Evolutionary conservation across 176 grass and related monocot genomes (phyloP).

Genomic region (Pontederia paniculata): DNA sequence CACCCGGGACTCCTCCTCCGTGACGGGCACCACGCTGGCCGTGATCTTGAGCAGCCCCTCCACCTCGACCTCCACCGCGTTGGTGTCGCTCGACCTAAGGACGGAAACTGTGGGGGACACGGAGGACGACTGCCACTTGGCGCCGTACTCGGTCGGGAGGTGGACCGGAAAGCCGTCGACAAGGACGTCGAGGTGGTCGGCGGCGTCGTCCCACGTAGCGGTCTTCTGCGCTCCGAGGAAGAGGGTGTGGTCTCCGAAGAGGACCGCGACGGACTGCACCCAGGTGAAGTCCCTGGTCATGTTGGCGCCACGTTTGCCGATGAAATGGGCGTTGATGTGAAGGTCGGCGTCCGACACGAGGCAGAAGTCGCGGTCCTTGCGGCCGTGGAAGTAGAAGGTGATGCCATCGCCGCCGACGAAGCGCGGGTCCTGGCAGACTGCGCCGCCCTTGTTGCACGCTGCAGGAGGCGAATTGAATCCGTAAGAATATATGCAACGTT

Average conservation of each 20-base stretch:
- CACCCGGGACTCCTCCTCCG: constrained; percentile 24
- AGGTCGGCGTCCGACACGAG: constrained; percentile 15
- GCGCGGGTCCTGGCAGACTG: constrained; percentile 25
- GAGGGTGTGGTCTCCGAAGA: constrained; percentile 21
- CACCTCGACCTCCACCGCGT: constrained; percentile 8
- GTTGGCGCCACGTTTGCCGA: constrained; percentile 16
- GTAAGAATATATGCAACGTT: too few species aligned
- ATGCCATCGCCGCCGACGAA: constrained; percentile 30
- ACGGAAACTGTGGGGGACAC: constrained; percentile 6
- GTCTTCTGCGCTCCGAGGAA: constrained; percentile 22
- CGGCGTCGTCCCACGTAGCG: constrained; percentile 19
- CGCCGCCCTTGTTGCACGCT: constrained; percentile 8
- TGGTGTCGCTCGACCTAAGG: constrained; percentile 10
- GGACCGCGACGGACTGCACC: constrained; percentile 23
- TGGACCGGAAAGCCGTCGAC: constrained; percentile 7
- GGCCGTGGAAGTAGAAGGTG: constrained; percentile 33
- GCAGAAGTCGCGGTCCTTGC: constrained; percentile 24
- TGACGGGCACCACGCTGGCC: constrained; percentile 16
- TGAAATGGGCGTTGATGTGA: constrained; percentile 34
- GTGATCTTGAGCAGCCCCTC: constrained; percentile 16
- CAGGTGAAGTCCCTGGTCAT: constrained; percentile 33
- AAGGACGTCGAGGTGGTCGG: constrained; percentile 11
- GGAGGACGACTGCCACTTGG: constrained; percentile 1
- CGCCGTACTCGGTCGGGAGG: constrained; percentile 12
- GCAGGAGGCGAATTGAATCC: too few species aligned